These are phyloP conservation scores for Neurospora sp. DNA, from an alignment of 2,329 filamentous ascomycete species.

Conservation along the genomic window DNA sequence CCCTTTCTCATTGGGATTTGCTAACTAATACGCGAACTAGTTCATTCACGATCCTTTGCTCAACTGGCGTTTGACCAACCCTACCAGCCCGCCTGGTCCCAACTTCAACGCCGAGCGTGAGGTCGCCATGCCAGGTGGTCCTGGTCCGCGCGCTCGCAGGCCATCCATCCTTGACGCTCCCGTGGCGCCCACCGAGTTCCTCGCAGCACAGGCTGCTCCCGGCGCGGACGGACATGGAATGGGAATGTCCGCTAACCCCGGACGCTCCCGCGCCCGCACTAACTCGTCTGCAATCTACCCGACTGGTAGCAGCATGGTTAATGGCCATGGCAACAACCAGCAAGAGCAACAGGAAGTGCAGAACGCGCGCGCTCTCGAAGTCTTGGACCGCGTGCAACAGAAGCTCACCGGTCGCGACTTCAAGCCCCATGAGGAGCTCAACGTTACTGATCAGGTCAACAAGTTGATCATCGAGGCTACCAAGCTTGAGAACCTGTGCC, in stretches of 20 bases:
- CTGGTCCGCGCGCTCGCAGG: slow-evolving; percentile 46
- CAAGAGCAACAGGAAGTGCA: slow-evolving; percentile 63
- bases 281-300: slow-evolving; percentile 42
- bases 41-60: slow-evolving; percentile 99
- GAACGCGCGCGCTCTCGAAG: slow-evolving; percentile 86
- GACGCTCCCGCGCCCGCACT: slow-evolving; percentile 44
- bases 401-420: slow-evolving; percentile 95
- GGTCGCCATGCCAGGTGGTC: slow-evolving; percentile 37
- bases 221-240: slow-evolving; percentile 26
- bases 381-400: slow-evolving; percentile 83
- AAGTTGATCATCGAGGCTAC: slow-evolving; percentile 92
- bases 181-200: slow-evolving; percentile 48
- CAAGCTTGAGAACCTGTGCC: slow-evolving; percentile 92
- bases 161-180: slow-evolving; percentile 61
- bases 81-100: slow-evolving; percentile 53
- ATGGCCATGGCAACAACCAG: slow-evolving; percentile 28
- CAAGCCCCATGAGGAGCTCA: slow-evolving; percentile 73
- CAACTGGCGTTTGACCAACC: slow-evolving; percentile 79
- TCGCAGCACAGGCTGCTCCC: slow-evolving; percentile 33
- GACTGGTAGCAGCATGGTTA: slow-evolving; percentile 20
- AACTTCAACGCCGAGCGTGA: slow-evolving; percentile 57
- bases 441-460: slow-evolving; percentile 81
- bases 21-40: slow-evolving; percentile 32
- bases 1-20: slow-evolving; percentile 2
- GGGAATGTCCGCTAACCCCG: slow-evolving; percentile 35